phyloP scores from a whole-genome alignment of 306 rosid species.

The Nissolia schottii region DNA sequence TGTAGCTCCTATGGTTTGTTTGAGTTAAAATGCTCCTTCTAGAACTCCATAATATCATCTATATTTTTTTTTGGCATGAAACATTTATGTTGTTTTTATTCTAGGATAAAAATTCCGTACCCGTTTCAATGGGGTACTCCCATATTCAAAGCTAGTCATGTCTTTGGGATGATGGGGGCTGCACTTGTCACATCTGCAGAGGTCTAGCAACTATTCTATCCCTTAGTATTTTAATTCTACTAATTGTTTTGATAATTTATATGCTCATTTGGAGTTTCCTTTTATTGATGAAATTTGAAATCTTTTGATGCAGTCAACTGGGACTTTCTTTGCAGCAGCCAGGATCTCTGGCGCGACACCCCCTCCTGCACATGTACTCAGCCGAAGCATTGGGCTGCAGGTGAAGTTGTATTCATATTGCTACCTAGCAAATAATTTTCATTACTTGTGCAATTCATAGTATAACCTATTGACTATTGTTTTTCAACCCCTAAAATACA shows the following conservation, averaged over 20 bases:
- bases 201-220: slow-evolving; percentile 43
- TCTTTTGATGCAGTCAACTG: slow-evolving; percentile 70
- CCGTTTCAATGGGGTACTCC: slow-evolving; percentile 98
- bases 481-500: slow-evolving; percentile 30
- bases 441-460: neutral
- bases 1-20: neutral
- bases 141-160: slow-evolving; percentile 89
- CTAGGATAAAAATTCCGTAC: slow-evolving; percentile 78
- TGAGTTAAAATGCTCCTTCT: neutral
- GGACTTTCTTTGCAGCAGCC: slow-evolving; percentile 76
- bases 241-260: neutral
- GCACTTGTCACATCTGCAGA: slow-evolving; percentile 88
- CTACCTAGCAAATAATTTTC: neutral
- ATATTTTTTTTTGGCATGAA: neutral
- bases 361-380: slow-evolving; percentile 78
- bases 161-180: slow-evolving; percentile 96
- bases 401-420: slow-evolving; percentile 30
- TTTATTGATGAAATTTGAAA: slow-evolving; percentile 5
- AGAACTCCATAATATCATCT: neutral
- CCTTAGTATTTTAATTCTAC: neutral
- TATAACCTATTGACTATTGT: neutral
- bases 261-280: neutral
- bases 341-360: slow-evolving; percentile 97
- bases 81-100: slow-evolving; percentile 2
- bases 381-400: slow-evolving; percentile 88